Conservation (phyloP, 2,329 filamentous ascomycete genomes). For the Fusarium musae region DNA sequence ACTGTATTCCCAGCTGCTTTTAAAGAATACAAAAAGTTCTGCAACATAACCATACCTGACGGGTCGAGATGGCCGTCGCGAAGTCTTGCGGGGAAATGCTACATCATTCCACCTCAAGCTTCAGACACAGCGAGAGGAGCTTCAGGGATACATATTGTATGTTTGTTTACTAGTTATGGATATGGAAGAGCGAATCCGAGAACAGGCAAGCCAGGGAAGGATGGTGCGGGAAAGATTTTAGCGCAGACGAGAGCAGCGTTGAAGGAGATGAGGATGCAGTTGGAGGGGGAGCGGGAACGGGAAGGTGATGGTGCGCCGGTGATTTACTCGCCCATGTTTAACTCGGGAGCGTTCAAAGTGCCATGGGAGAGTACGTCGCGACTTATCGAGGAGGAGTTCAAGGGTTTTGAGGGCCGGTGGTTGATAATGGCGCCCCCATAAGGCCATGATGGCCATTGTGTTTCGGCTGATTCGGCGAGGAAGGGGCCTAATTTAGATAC, state of each 20-base stretch:
- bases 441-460: neutral
- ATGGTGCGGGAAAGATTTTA: conserved; percentile 19
- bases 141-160: conserved; percentile 33
- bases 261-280: conserved; percentile 11
- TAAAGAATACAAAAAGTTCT: conserved; percentile 42
- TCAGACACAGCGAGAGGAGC: conserved; percentile 36
- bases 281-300: neutral
- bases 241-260: conserved; percentile 28
- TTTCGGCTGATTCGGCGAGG: neutral
- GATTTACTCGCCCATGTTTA: conserved; percentile 38
- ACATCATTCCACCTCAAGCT: conserved; percentile 45
- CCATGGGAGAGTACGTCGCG: conserved; percentile 24
- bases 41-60: conserved; percentile 29
- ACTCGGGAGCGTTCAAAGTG: conserved; percentile 32
- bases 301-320: fast-evolving
- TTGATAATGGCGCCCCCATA: conserved; percentile 34
- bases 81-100: conserved; percentile 42
- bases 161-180: conserved; percentile 35
- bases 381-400: conserved; percentile 31
- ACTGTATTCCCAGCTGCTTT: conserved; percentile 43
- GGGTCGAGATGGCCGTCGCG: conserved; percentile 26
- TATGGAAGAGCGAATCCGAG: conserved; percentile 24
- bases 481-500: neutral
- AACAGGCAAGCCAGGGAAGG: conserved; percentile 31
- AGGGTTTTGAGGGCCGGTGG: conserved; percentile 25